These are phyloP conservation scores for Gyrodon lividus DNA, from an alignment of 768 basidiomycete genomes.

Conservation along the genomic window DNA sequence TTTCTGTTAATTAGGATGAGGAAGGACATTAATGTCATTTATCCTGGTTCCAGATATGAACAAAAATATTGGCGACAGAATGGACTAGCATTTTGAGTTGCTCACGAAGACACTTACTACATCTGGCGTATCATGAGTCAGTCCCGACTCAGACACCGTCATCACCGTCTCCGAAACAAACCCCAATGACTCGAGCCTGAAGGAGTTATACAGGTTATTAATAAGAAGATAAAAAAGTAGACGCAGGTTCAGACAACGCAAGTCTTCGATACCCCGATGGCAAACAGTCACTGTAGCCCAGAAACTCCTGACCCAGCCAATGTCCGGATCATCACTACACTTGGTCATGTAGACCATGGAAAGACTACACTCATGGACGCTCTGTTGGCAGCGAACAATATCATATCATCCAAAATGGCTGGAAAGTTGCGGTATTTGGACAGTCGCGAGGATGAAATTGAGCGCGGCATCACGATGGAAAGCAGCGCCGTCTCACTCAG, in stretches of 20 bases:
- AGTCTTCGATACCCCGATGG: constrained; percentile 15
- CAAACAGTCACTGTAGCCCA: constrained; percentile 13
- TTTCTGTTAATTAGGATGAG: no score
- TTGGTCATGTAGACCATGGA: constrained; percentile 93
- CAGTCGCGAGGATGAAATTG: constrained; percentile 94
- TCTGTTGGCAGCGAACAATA: constrained; percentile 94
- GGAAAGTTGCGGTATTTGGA: constrained; percentile 97
- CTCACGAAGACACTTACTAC: no score
- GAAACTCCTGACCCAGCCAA: constrained; percentile 39
- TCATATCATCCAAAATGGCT: constrained; percentile 91
- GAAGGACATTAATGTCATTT: no score
- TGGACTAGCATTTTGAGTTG: no score
- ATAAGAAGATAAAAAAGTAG: no score
- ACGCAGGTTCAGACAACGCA: no score
- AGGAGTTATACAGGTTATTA: not conserved
- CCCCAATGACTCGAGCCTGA: no score
- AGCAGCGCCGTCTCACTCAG: constrained; percentile 89
- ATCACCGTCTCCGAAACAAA: constrained; percentile 3
- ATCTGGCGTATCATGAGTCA: no score
- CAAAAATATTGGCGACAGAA: no score
- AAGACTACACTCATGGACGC: constrained; percentile 96
- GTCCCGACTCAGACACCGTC: no score
- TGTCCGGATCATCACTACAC: constrained; percentile 78
- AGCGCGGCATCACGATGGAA: constrained; percentile 99
- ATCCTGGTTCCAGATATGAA: no score